Evolutionary conservation across 192 early-diverging fungal species (phyloP).

Genomic region (Podila verticillata): DNA sequence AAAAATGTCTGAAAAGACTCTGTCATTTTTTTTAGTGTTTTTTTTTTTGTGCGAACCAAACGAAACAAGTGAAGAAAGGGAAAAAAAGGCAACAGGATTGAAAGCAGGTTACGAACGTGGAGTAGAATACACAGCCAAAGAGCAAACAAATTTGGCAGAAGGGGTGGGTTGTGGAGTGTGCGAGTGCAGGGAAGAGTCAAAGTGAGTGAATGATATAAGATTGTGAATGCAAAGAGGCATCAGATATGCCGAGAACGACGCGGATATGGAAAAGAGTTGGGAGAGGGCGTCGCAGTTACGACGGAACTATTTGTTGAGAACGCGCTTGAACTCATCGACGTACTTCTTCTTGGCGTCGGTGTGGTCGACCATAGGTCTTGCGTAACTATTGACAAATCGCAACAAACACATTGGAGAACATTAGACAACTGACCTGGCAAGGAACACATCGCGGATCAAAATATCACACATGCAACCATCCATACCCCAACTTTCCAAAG

Average conservation of each 20-base stretch:
- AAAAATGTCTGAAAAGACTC: no score
- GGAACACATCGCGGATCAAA: background rate
- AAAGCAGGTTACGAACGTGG: background rate
- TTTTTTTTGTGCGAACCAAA: no score
- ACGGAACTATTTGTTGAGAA: slow-evolving; percentile 8
- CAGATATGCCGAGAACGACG: slow-evolving; percentile 3
- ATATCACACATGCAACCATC: no score
- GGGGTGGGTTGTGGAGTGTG: background rate
- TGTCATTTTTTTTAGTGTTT: no score
- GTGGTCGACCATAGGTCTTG: slow-evolving; percentile 75
- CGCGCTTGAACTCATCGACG: slow-evolving; percentile 59
- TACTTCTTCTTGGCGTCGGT: slow-evolving; percentile 58
- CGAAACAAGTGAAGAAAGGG: background rate
- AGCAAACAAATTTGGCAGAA: slow-evolving; percentile 2
- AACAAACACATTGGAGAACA: background rate
- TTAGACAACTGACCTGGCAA: background rate
- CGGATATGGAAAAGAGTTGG: background rate
- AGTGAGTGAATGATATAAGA: background rate
- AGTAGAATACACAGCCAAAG: background rate
- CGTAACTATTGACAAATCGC: slow-evolving; percentile 54
- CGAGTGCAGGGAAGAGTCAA: background rate
- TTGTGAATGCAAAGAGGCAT: background rate
- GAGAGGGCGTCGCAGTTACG: no score
- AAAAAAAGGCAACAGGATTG: background rate
- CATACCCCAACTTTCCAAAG: slow-evolving; percentile 60